phyloP scores from a whole-genome alignment of 805 yeast species.

The Saccharomycopsis sp. region DNA sequence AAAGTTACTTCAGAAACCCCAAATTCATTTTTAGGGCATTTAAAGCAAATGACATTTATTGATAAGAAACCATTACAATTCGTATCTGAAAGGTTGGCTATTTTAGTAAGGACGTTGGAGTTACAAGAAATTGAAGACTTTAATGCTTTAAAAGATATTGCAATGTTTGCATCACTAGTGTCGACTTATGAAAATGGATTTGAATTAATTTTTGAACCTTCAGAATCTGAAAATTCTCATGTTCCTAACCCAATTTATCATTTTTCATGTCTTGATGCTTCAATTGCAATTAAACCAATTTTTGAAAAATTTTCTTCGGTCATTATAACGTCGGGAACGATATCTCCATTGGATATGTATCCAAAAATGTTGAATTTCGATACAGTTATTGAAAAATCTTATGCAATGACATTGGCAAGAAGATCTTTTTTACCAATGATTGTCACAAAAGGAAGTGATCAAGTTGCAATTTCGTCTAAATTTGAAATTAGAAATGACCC shows the following conservation, averaged over 20 bases:
- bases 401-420: constrained; percentile 90
- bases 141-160: constrained; percentile 88
- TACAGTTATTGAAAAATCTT: constrained; percentile 89
- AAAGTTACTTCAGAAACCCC: constrained; percentile 99
- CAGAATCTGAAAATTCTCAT: constrained; percentile 84
- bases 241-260: constrained; percentile 95
- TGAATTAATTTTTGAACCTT: constrained; percentile 87
- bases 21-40: constrained; percentile 80
- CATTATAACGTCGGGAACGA: constrained; percentile 94
- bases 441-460: constrained; percentile 96
- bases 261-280: constrained; percentile 93
- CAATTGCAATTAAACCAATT: constrained; percentile 95
- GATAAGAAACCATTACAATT: constrained; percentile 87
- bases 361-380: constrained; percentile 94
- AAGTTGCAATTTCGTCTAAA: constrained; percentile 92
- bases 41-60: constrained; percentile 87
- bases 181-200: constrained; percentile 95
- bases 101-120: constrained; percentile 84
- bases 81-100: constrained; percentile 85
- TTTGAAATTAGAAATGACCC: constrained; percentile 98
- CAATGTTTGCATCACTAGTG: constrained; percentile 92
- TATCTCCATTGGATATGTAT: constrained; percentile 97
- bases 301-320: constrained; percentile 90
- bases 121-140: constrained; percentile 85
- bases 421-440: constrained; percentile 91